Evolutionary conservation across 441 rosid genomes (phyloP).

Genomic region (Corymbia citriodora): DNA sequence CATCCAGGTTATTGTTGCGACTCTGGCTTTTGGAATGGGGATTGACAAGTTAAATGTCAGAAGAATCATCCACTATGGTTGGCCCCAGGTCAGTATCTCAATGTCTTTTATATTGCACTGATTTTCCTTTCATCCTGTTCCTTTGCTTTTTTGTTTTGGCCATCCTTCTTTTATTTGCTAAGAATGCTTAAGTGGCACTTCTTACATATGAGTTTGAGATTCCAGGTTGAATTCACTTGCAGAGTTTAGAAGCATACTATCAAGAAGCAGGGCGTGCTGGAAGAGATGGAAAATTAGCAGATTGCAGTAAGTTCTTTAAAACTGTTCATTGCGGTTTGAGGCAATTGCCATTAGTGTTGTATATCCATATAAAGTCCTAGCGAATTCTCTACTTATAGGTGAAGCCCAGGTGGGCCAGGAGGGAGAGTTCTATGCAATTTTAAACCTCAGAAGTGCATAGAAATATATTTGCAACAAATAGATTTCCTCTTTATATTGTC

Average conservation of each 20-base stretch:
- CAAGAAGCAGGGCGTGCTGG: constrained; percentile 99
- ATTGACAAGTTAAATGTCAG: constrained; percentile 83
- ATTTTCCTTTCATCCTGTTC: neutral
- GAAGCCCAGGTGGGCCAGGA: neutral
- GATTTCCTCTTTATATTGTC: neutral
- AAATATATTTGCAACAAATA: neutral
- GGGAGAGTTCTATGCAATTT: neutral
- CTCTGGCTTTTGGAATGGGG: constrained; percentile 97
- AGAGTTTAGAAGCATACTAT: constrained; percentile 94
- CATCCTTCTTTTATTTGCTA: neutral
- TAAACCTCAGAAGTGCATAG: neutral
- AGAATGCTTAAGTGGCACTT: neutral
- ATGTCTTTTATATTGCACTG: neutral
- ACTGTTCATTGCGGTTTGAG: neutral
- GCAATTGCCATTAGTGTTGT: neutral
- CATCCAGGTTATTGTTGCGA: constrained; percentile 79
- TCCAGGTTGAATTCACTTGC: constrained; percentile 11
- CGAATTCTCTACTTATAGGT: neutral
- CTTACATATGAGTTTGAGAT: neutral
- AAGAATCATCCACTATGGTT: constrained; percentile 86
- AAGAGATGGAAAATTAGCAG: constrained; percentile 86
- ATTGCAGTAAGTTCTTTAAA: constrained; percentile 55
- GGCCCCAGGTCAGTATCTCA: constrained; percentile 70
- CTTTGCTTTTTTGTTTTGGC: neutral
- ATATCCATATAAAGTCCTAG: neutral